Evolutionary conservation across 208 protist genomes (phyloP).

Genomic region (Trypanosoma congolense): DNA sequence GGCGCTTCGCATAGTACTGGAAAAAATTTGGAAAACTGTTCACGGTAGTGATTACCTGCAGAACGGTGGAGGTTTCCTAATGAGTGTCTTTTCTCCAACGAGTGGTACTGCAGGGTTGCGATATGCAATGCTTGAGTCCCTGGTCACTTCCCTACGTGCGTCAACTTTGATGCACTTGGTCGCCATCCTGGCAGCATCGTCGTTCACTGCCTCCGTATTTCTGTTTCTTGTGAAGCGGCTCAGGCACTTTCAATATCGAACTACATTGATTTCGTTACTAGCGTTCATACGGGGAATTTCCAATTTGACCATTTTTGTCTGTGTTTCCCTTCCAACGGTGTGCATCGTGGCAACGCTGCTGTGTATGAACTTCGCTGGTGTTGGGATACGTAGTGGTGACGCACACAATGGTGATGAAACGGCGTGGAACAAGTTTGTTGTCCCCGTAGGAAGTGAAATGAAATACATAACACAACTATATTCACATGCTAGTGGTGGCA

Average conservation of each 20-base stretch:
- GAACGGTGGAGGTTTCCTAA: not conserved
- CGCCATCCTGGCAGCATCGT: no score
- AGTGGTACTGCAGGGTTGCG: not conserved
- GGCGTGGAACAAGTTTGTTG: conserved; percentile 3
- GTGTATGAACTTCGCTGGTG: conserved; percentile 16
- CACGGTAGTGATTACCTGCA: not conserved
- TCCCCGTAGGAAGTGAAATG: not conserved
- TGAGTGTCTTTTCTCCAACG: not conserved
- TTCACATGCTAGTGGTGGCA: no score
- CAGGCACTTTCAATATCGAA: no score
- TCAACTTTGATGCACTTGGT: no score
- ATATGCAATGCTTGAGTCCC: not conserved
- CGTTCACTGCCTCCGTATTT: no score
- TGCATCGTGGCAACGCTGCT: conserved; percentile 10
- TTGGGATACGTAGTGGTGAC: conserved; percentile 1
- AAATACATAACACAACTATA: not conserved
- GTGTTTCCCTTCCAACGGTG: conserved; percentile 4
- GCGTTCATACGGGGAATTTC: no score
- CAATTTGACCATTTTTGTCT: no score
- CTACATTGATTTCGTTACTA: no score
- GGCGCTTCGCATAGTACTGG: not conserved
- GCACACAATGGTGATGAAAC: conserved; percentile 5
- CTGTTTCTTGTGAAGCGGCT: no score
- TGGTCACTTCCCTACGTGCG: no score
- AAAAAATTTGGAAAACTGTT: not conserved